Evolutionary conservation across 1,284 basidiomycete species (phyloP).

Genomic region (Coniferiporia weirii): DNA sequence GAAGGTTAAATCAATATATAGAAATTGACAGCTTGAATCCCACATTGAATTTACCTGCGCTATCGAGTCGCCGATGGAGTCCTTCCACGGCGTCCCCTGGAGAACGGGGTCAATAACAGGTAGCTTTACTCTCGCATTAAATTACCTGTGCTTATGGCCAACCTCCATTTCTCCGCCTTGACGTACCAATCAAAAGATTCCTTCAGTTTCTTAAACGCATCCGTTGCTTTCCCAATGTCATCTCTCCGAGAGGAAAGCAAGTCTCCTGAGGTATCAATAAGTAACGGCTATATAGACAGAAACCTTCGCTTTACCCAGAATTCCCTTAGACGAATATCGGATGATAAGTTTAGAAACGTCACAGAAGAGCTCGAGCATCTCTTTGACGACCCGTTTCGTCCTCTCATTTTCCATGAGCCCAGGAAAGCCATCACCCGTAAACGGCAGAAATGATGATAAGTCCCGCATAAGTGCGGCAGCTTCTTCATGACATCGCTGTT

Average conservation of each 20-base stretch:
- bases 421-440: background rate
- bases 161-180: background rate
- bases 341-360: background rate
- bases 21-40: background rate
- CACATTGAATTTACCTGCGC: background rate
- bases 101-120: no score
- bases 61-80: no score
- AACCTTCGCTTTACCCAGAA: background rate
- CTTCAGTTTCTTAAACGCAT: background rate
- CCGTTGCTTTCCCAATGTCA: background rate
- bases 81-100: no score
- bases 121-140: no score
- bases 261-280: background rate
- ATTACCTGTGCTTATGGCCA: background rate
- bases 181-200: background rate
- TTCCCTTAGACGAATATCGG: background rate
- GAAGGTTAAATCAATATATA: no score
- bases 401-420: background rate
- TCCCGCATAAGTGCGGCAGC: background rate
- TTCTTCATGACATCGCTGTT: background rate
- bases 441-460: background rate
- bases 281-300: no score
- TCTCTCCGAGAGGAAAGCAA: background rate
- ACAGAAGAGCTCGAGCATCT: background rate
- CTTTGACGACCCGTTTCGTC: background rate